Evolutionary conservation across 1,284 basidiomycete species (phyloP), one percentile per base, ranked within the genome.

Genomic region (Ceratobasidium sp.): DNA sequence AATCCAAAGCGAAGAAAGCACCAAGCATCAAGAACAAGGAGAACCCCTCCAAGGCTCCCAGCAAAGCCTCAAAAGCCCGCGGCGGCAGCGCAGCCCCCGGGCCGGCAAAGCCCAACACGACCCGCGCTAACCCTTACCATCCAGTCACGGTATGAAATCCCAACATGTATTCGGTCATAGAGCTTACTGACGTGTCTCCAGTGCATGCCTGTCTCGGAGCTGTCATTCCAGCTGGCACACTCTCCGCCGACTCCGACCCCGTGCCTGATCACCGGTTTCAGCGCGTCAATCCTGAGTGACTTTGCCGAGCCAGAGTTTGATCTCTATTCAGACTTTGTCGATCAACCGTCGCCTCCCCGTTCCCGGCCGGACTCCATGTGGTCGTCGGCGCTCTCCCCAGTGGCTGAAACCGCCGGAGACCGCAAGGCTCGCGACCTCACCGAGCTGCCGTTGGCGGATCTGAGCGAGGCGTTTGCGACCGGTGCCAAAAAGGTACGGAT

Each of bases 381-480:
- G 69, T 16, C 39, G 1, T 31, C 46, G 41, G 29, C 16, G n/a
- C 53, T n/a, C 4, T 39, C 69, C 9, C 43, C 56, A n/a, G 22
- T 16, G n/a, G 19, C 51, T 51, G 69, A 72, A 61, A 72, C 75
- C 31, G 48, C 39, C 24, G 75, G 58, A 39, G 75, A 76, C 54
- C 64, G 74, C n/a, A 66, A 62, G 34, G 74, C 75, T n/a, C 59
- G 58, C 31, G 75, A 76, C 43, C 65, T 76, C 24, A 76, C 75
- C 11, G 63, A 74, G 41, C 65, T 74, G 14, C 75, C 75, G 13
- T 46, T 76, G 56, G 75, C 73, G 14, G 75, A 76, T 49, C 61
- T 76, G 24, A 73, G 59, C 29, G 73, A 68, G 56, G 75, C 75
- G 11, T 76, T 71, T 39, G 24, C 65, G n/a, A 71, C 75, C 34